phyloP scores from a whole-genome alignment of 148 eudicot genomes.

The Rhododendron griersonianum region DNA sequence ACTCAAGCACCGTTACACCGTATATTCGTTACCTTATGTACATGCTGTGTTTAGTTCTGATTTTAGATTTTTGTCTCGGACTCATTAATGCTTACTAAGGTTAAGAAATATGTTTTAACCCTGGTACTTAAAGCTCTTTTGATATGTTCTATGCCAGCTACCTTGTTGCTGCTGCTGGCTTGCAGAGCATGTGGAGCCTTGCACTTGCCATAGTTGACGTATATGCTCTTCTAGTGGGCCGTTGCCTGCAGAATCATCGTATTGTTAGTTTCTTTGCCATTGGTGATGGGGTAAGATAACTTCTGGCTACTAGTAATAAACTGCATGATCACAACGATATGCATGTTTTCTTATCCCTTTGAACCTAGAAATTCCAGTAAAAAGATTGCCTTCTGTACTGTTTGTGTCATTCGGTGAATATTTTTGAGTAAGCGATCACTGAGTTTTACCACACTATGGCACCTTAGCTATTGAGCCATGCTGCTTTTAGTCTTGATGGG shows the following conservation, averaged over 20 bases:
- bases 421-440: background rate
- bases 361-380: background rate
- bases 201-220: slow-evolving; percentile 50
- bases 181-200: slow-evolving; percentile 83
- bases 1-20: background rate
- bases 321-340: background rate
- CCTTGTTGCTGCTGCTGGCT: slow-evolving; percentile 82
- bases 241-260: slow-evolving; percentile 53
- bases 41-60: background rate
- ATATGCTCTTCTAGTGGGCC: slow-evolving; percentile 72
- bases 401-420: background rate
- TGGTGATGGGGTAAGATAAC: slow-evolving; percentile 79
- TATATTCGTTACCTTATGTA: background rate
- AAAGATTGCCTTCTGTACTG: background rate
- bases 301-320: background rate
- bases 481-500: background rate
- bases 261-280: slow-evolving; percentile 58
- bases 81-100: background rate
- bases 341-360: background rate
- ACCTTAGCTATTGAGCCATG: background rate
- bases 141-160: slow-evolving; percentile 35
- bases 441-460: background rate
- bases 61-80: background rate
- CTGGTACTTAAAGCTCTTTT: background rate
- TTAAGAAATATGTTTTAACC: background rate